Evolutionary conservation across 176 grass and related monocot genomes (phyloP).

Genomic region (Oryza officinalis): DNA sequence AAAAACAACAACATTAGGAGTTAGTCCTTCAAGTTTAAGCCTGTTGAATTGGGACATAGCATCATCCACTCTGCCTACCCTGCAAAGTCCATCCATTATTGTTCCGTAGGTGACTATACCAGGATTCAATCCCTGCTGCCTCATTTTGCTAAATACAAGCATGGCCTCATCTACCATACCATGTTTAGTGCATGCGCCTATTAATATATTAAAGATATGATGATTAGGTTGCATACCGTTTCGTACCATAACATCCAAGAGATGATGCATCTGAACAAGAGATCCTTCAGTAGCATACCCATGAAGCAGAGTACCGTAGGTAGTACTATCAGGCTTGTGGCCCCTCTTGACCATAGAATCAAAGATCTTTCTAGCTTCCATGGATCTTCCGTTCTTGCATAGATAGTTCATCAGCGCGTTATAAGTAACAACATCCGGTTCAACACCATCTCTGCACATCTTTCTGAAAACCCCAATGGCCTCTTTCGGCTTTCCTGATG

Average conservation of each 20-base stretch:
- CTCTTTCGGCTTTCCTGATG: too few relatives aligned
- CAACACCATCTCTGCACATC: too few relatives aligned
- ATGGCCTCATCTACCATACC: neutral
- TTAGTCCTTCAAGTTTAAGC: neutral
- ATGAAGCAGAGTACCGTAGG: neutral
- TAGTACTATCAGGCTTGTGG: neutral
- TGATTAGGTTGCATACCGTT: neutral
- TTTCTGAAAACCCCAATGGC: too few relatives aligned
- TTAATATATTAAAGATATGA: neutral
- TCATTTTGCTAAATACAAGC: conserved; percentile 5
- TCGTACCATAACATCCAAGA: neutral
- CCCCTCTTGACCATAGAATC: conserved; percentile 26
- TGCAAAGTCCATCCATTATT: conserved; percentile 21
- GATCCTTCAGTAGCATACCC: neutral
- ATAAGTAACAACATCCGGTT: too few relatives aligned
- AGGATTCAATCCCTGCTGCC: neutral
- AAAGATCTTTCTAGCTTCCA: conserved; percentile 3
- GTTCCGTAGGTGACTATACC: neutral
- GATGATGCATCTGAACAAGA: neutral
- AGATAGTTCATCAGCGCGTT: too few relatives aligned
- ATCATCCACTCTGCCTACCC: conserved; percentile 18
- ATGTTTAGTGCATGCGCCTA: neutral
- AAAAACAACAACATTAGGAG: neutral
- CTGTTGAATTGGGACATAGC: conserved; percentile 3
- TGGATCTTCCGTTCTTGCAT: neutral